phyloP scores from a whole-genome alignment of 352 stramenopile genomes.

The Sclerospora graminicola region DNA sequence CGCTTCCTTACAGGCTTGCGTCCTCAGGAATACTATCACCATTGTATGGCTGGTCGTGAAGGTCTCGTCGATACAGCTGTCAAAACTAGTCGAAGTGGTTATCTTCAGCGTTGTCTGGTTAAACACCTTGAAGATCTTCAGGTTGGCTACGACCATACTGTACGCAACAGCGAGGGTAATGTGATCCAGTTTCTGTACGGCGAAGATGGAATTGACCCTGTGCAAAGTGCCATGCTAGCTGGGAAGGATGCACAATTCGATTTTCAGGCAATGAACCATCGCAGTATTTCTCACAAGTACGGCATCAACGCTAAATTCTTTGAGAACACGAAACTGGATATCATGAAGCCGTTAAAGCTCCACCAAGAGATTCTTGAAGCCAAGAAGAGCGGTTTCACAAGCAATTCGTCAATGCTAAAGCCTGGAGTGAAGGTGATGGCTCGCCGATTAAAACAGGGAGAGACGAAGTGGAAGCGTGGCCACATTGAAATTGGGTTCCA shows the following conservation, averaged over 20 bases:
- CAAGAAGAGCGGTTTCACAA: conserved; percentile 35
- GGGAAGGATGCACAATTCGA: conserved; percentile 88
- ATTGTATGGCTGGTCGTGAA: conserved; percentile 99
- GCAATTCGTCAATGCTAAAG: conserved; percentile 28
- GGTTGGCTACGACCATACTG: conserved; percentile 98
- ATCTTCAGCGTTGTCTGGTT: conserved; percentile 98
- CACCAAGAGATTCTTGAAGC: conserved; percentile 56
- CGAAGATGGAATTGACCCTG: conserved; percentile 97
- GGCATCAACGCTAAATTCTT: conserved; percentile 84
- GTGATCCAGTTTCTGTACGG: conserved; percentile 99
- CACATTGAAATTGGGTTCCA: conserved; percentile 72
- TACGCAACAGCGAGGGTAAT: conserved; percentile 95
- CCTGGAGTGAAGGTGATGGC: conserved; percentile 50
- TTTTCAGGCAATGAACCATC: conserved; percentile 95
- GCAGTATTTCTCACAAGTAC: conserved; percentile 92
- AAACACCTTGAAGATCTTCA: conserved; percentile 98
- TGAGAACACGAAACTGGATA: conserved; percentile 84
- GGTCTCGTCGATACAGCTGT: conserved; percentile 98
- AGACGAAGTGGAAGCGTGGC: conserved; percentile 83
- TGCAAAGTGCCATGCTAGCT: conserved; percentile 91
- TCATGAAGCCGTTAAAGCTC: conserved; percentile 76
- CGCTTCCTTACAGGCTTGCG: conserved; percentile 96
- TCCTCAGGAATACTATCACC: conserved; percentile 99
- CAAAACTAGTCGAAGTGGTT: conserved; percentile 99
- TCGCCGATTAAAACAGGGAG: conserved; percentile 60